Evolutionary conservation across 2,329 filamentous ascomycete species (phyloP), one percentile per base, ranked within the genome.

Genomic region (Akanthomyces muscarius): DNA sequence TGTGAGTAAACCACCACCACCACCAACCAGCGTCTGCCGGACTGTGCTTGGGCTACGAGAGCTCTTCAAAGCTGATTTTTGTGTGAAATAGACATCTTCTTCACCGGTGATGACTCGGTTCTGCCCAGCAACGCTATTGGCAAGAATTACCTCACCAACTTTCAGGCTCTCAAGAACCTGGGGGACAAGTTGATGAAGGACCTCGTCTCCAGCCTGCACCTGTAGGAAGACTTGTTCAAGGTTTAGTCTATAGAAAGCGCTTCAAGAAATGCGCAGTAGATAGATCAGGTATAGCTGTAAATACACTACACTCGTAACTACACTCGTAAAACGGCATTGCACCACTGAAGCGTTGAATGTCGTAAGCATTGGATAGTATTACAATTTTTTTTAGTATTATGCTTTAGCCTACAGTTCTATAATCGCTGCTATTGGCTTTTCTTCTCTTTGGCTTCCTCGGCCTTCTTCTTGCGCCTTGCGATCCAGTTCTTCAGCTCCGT

Each of bases 401-500:
- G 30, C 41, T 36, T 41, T 28, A 2, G 11, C 28, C n/a, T 48
- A 11, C 25, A 21, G 23, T 23, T 44, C 14, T 30, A 45, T 36
- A 16, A 28, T 33, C 5, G 3, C n/a, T n/a, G 13, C 65, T 65
- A 76, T 68, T 74, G 71, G 2, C 68, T 65, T 66, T 78, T 78
- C 69, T 77, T 77, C 58, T 74, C 72, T 63, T 75, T 76, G 0
- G 71, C 73, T 48, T 71, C 76, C 65, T 78, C 75, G 0, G 74
- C 75, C 68, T 69, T 77, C 67, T 81, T 78, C 68, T 73, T 78
- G 67, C 78, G 78, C 67, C 79, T 77, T 69, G 77, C 79, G 65
- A 78, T 73, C 79, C 84, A 85, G 52, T 81, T 84, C 76, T 87
- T 91, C 21, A 95, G 54, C 79, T 98, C 93, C 70, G 93, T 96